Percentiles rank a stretch among this genome's conserved stretches.
phyloP scores from a whole-genome alignment of 495 filamentous ascomycete species.

The Tuber calosporum region DNA sequence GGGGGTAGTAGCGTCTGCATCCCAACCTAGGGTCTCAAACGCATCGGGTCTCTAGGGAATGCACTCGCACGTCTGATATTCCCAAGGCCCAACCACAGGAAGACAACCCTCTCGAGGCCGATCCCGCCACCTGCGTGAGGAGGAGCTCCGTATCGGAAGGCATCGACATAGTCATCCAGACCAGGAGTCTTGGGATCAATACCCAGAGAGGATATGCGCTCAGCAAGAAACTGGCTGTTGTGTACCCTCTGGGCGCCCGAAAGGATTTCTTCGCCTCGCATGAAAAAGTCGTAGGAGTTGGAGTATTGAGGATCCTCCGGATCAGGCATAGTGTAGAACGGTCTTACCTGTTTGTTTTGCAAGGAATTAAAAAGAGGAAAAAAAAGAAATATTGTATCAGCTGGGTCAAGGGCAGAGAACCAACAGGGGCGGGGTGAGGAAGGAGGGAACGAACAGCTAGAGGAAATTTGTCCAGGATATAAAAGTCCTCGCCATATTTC shows the following conservation, averaged over 20 bases:
- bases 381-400: neutral
- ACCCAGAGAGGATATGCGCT: constrained; percentile 66
- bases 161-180: constrained; percentile 83
- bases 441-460: constrained; percentile 48
- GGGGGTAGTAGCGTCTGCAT: neutral
- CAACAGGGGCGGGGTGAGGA: neutral
- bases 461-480: constrained; percentile 91
- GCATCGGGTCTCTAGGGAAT: constrained; percentile 78
- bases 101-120: constrained; percentile 77
- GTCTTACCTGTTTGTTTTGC: constrained; percentile 45
- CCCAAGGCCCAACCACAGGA: constrained; percentile 73
- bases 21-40: constrained; percentile 40
- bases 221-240: constrained; percentile 62
- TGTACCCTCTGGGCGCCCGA: constrained; percentile 90
- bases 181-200: constrained; percentile 59
- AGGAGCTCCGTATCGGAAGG: constrained; percentile 79
- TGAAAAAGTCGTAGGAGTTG: constrained; percentile 93
- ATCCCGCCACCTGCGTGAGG: constrained; percentile 88
- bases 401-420: neutral
- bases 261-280: constrained; percentile 88
- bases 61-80: constrained; percentile 83
- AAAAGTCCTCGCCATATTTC: constrained; percentile 84
- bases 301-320: constrained; percentile 62
- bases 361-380: neutral
- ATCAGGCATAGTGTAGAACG: constrained; percentile 94